Base-by-base conservation (phyloP, 805 yeast genomes). In the Pichia cabralensis region DNA sequence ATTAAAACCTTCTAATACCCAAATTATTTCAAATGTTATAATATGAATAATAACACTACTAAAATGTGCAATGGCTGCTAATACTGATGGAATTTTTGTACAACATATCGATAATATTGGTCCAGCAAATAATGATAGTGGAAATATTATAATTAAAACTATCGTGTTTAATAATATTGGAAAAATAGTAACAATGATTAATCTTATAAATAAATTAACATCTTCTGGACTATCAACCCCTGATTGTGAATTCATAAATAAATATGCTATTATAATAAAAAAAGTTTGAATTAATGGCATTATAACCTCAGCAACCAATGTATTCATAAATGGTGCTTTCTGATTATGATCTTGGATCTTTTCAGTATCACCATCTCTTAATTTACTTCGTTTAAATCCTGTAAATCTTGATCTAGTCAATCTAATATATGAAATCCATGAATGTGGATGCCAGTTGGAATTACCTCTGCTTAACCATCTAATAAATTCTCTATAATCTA, bases 381-480 rank as follows among this genome's bases (percentile, higher is more conserved):
- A 76, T 33, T 79, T 69, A 59, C 74, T 75, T 39, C 82, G 68
- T 67, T 86, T 88, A 69, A 74, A 86, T 40, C 99, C 98, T 21
- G 97, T 89, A 47, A 83, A 74, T 50, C 86, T 75, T 8, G 95
- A 84, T 59, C 99, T 74, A 4, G 86, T 71, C 42, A 72, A 64
- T 49, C 94, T 77, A 1, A 75, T 76, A 49, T 67, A 78, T 3
- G 74, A 76, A 35, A 79, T 69, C 97, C 97, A 88, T 1, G 95
- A 83, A 49, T 77, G 73, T 33, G 60, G 56, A 45, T 74, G 77
- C 66, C 72, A 71, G 44, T 65, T 66, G 14, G 75, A 60, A 51
- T 85, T 84, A 8, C 96, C 96, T 41, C 86, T 65, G 4, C 79
- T 74, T 32, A 89, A 54, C 96, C 96, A 88, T 39, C 80, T 66